Percentiles rank a stretch among this genome's conserved stretches.
phyloP scores from a whole-genome alignment of 768 basidiomycete genomes.

The Xerocomellus intermedius region DNA sequence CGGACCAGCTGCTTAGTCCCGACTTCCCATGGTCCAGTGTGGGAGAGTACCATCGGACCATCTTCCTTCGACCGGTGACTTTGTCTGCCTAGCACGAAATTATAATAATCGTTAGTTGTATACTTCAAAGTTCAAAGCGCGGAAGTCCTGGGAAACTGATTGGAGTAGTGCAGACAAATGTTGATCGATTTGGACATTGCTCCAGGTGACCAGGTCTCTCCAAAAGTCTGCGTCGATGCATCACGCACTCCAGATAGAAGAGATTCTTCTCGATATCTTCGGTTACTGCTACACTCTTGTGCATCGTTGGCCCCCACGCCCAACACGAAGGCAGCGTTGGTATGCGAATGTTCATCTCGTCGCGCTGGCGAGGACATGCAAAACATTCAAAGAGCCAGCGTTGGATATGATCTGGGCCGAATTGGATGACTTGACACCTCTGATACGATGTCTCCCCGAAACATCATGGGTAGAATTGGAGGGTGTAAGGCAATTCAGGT shows the following conservation, averaged over 20 bases:
- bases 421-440: slow-evolving; percentile 9
- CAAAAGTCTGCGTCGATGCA: not conserved
- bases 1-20: no score
- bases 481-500: slow-evolving; percentile 1
- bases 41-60: no score
- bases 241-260: slow-evolving; percentile 4
- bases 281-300: not conserved
- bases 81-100: no score
- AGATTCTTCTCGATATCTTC: slow-evolving; percentile 15
- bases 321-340: not conserved
- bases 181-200: not conserved
- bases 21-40: no score
- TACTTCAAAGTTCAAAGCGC: not conserved
- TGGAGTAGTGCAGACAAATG: no score
- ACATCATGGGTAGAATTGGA: not conserved
- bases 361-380: slow-evolving; percentile 10
- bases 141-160: not conserved
- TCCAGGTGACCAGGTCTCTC: not conserved
- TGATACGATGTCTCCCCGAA: slow-evolving; percentile 10
- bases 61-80: no score
- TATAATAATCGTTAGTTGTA: not conserved
- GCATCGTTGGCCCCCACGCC: not conserved
- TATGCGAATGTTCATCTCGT: slow-evolving; percentile 2
- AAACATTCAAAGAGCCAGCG: slow-evolving; percentile 12
- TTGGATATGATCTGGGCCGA: slow-evolving; percentile 12